Base-by-base conservation (phyloP, 2,329 filamentous ascomycete species). In the Fusarium mangiferae region DNA sequence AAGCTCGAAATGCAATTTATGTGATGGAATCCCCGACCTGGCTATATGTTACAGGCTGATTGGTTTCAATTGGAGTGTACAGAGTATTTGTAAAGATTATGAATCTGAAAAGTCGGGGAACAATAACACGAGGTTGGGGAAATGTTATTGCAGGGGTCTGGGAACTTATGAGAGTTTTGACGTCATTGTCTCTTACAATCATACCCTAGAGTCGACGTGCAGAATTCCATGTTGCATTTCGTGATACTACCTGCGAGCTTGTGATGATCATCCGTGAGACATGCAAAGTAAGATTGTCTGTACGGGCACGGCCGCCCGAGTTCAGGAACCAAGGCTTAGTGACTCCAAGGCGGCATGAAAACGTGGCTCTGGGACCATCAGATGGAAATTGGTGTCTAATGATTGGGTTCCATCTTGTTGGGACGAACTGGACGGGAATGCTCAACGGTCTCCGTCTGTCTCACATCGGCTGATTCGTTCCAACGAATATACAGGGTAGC, bases 131-230 rank as follows among this genome's bases (percentile, higher is more conserved):
- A 52, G 62, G 65, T 49, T 67, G 65, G 65, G 62, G 45, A 60
- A 35, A 51, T 52, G 22, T n/a, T 41, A 18, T 38, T 51, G 24
- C 65, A 41, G 12, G 46, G 65, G 41, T 52, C 28, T 41, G 12
- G 28, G n/a, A 24, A 28, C 59, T 68, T 42, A 12, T 69, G 66
- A 54, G 45, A 65, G 59, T 52, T 54, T n/a, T 70, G 59, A 70
- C 66, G 66, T 65, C 66, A 70, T 41, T 35, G 15, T 12, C n/a
- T 30, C 10, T 33, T 35, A 2, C 20, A 39, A 36, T 26, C 17
- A 38, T 63, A 63, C 66, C 66, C 56, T 68, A 41, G 24, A 51
- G 22, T 9, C n/a, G 5, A 14, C 35, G 30, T 38, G 52, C 28
- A 42, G 15, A 26, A 39, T 22, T 42, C 11, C n/a, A 68, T 24